Evolutionary conservation across 306 rosid genomes (phyloP).

Genomic region (Fagus crenata): DNA sequence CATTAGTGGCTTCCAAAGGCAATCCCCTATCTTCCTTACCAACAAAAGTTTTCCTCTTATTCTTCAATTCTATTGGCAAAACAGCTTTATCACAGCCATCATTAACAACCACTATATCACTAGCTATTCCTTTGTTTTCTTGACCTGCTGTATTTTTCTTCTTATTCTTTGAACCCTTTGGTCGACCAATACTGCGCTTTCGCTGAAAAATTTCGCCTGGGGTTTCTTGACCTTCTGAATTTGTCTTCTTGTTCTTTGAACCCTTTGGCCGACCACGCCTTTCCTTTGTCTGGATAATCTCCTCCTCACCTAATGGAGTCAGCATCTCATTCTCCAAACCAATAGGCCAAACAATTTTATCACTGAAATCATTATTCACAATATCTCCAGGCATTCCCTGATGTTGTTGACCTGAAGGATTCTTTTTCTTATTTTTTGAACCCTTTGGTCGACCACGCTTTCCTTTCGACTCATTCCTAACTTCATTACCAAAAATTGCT

Average conservation of each 20-base stretch:
- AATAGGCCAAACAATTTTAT: conserved; percentile 2
- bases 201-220: conserved; percentile 9
- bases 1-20: background rate
- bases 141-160: conserved; percentile 18
- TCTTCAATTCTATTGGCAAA: background rate
- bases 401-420: conserved; percentile 1
- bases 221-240: conserved; percentile 26
- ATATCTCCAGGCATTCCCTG: conserved; percentile 4
- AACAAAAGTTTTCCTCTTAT: conserved; percentile 5
- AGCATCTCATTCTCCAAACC: conserved; percentile 25
- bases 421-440: conserved; percentile 30
- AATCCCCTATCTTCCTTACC: conserved; percentile 28
- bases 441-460: conserved; percentile 44
- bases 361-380: conserved; percentile 16
- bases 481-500: conserved; percentile 24
- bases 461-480: conserved; percentile 20
- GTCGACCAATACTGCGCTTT: conserved; percentile 38
- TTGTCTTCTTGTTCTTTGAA: background rate
- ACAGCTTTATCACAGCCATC: background rate
- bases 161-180: conserved; percentile 42
- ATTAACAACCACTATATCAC: background rate
- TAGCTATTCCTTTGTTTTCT: conserved; percentile 2
- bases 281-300: conserved; percentile 19
- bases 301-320: conserved; percentile 10
- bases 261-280: conserved; percentile 24